Evolutionary conservation across 306 rosid genomes (phyloP).

Genomic region (Cicer pinnatifidum): DNA sequence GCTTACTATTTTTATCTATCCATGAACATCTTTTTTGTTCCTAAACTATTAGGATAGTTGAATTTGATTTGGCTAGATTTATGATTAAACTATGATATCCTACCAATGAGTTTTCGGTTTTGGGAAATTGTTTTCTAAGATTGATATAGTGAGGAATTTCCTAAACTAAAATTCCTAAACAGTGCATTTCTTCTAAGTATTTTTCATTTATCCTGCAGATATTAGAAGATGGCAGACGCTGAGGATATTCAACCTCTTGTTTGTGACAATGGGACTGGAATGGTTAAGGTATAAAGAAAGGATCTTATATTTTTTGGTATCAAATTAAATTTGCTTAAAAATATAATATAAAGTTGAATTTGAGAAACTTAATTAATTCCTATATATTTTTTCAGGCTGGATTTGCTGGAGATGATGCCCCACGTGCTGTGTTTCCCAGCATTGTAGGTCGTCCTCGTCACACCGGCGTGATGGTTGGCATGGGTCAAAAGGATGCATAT

Average conservation of each 20-base stretch:
- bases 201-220: constrained; percentile 44
- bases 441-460: constrained; percentile 99
- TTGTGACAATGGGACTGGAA: constrained; percentile 99
- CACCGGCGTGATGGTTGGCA: constrained; percentile 99
- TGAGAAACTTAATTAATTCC: constrained; percentile 34
- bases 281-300: constrained; percentile 79
- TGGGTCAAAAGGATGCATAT: constrained; percentile 99
- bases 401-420: constrained; percentile 99
- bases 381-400: constrained; percentile 70
- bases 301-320: not conserved
- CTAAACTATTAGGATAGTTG: not conserved
- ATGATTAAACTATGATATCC: constrained; percentile 9
- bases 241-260: constrained; percentile 99
- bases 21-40: not conserved
- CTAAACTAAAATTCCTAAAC: too few relatives aligned
- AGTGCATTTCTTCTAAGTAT: constrained; percentile 27
- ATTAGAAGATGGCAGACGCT: constrained; percentile 83
- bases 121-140: not conserved
- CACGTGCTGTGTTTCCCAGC: constrained; percentile 98
- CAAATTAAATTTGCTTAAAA: not conserved
- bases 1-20: not conserved
- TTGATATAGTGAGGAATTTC: not conserved
- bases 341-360: not conserved
- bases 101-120: not conserved
- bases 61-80: constrained; percentile 23